Evolutionary conservation across 2,329 filamentous ascomycete species (phyloP).

Genomic region (Arthrobotrys megalospora): DNA sequence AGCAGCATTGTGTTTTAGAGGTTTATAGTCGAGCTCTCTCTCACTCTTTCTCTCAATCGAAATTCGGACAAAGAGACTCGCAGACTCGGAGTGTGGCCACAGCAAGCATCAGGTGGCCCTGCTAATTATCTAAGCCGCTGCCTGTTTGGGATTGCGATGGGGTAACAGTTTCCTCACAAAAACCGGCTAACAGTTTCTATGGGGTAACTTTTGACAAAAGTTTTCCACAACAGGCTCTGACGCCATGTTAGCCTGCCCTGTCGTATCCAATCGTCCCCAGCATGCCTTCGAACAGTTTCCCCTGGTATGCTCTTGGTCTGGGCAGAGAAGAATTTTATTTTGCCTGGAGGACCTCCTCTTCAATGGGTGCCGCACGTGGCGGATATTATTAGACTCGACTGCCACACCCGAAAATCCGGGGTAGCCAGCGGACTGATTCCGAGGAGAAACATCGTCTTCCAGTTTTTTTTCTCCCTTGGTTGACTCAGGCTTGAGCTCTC

Average conservation of each 20-base stretch:
- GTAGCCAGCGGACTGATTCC: constrained; percentile 34
- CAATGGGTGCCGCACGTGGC: constrained; percentile 4
- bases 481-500: constrained; percentile 3
- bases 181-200: constrained; percentile 36
- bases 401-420: constrained; percentile 42
- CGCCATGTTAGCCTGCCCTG: constrained; percentile 24
- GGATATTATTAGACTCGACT: constrained; percentile 27
- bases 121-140: constrained; percentile 57
- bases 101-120: constrained; percentile 20
- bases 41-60: not conserved
- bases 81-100: constrained; percentile 19
- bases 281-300: constrained; percentile 1
- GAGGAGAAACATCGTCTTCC: constrained; percentile 1
- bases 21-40: constrained; percentile 23
- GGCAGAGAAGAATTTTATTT: not conserved
- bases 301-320: not conserved
- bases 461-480: not conserved
- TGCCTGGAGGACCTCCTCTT: constrained; percentile 21
- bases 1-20: constrained; percentile 11
- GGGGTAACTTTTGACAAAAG: constrained; percentile 31
- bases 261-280: constrained; percentile 21
- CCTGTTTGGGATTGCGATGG: constrained; percentile 53
- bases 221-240: constrained; percentile 27
- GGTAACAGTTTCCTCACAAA: constrained; percentile 59
- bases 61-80: constrained; percentile 3